Evolutionary conservation across 352 stramenopile genomes (phyloP).

Genomic region (Phytophthora idaei): DNA sequence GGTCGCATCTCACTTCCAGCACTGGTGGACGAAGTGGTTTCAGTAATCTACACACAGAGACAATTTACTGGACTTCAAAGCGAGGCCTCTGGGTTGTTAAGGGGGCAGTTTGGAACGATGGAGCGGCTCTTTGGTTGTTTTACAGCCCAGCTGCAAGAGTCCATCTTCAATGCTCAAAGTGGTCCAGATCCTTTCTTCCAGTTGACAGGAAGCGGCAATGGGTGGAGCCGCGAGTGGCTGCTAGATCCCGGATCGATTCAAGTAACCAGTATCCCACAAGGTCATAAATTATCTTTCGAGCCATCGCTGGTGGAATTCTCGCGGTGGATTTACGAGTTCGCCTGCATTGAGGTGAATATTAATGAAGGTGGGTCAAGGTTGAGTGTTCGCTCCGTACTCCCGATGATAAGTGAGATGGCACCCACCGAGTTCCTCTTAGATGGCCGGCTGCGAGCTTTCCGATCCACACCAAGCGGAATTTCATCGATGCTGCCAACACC

Average conservation of each 20-base stretch:
- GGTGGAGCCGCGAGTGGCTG: neutral
- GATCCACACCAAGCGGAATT: constrained; percentile 4
- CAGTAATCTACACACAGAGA: constrained; percentile 2
- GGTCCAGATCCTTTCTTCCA: neutral
- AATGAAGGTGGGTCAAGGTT: neutral
- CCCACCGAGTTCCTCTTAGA: constrained; percentile 2
- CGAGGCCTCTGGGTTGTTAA: neutral
- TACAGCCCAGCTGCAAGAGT: neutral
- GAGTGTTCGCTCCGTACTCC: neutral
- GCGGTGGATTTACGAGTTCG: constrained; percentile 5
- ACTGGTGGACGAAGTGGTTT: constrained; percentile 6
- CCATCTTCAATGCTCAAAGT: neutral
- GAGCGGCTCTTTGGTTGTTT: constrained; percentile 1
- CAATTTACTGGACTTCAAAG: constrained; percentile 4
- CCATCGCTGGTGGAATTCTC: constrained; percentile 9
- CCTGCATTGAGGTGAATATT: neutral
- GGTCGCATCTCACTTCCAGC: neutral
- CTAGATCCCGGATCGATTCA: constrained; percentile 1
- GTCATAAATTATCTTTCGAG: neutral
- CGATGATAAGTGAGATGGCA: neutral
- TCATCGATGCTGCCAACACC: neutral
- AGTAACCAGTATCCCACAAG: neutral
- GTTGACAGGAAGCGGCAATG: neutral
- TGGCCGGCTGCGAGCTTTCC: constrained; percentile 1
- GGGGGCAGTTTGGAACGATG: neutral